These are phyloP conservation scores for Globisporangium cylindrosporum DNA, from an alignment of 352 stramenopile species.

Conservation along the genomic window DNA sequence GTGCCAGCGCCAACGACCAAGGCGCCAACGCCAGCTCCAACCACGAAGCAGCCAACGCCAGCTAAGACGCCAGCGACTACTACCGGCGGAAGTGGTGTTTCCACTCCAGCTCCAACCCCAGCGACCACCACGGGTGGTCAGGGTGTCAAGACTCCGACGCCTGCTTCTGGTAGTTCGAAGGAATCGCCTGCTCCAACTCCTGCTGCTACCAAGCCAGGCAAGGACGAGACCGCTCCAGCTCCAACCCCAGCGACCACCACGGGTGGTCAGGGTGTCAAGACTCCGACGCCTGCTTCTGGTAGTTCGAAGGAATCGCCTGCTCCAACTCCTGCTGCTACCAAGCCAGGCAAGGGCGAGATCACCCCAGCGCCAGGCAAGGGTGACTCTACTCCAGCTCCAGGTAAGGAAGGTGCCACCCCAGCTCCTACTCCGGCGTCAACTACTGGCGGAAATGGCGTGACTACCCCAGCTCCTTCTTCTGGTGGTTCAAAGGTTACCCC, in stretches of 20 bases:
- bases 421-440: no score
- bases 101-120: background rate
- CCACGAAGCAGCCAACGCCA: background rate
- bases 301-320: background rate
- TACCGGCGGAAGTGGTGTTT: background rate
- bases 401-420: no score
- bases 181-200: background rate
- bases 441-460: background rate
- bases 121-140: background rate
- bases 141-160: background rate
- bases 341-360: background rate
- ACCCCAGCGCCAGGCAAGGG: background rate
- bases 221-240: background rate
- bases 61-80: background rate
- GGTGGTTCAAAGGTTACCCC: no score
- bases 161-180: background rate
- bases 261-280: background rate
- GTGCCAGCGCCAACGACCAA: slow-evolving; percentile 5
- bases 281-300: background rate
- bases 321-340: background rate
- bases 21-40: background rate
- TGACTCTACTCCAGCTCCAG: background rate
- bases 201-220: background rate
- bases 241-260: background rate
- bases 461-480: background rate